Conservation (phyloP, 164 flowering plant species). For the Annona squamosa region DNA sequence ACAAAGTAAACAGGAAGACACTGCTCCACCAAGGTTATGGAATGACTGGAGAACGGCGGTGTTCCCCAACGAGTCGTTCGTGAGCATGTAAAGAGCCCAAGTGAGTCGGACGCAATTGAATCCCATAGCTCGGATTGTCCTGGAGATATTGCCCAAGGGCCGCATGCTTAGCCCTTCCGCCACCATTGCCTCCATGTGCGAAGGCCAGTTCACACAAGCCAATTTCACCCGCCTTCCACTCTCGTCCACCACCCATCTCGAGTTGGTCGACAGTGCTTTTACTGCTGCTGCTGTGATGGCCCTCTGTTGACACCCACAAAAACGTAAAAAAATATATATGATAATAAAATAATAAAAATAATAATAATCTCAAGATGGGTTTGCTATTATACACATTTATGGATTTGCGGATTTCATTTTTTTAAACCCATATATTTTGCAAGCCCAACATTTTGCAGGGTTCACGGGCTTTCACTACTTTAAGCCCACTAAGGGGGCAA, state of each 20-base stretch:
- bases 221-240: constrained; percentile 37
- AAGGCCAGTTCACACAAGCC: constrained; percentile 45
- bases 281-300: neutral
- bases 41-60: constrained; percentile 23
- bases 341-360: no score
- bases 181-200: constrained; percentile 36
- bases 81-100: constrained; percentile 40
- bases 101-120: constrained; percentile 53
- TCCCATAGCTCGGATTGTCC: constrained; percentile 20
- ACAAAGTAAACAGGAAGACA: no score
- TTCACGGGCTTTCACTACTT: no score
- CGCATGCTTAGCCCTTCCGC: constrained; percentile 41
- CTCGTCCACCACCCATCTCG: constrained; percentile 37
- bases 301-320: no score
- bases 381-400: no score
- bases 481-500: no score
- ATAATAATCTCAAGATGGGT: no score
- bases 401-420: no score
- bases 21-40: neutral
- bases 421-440: no score
- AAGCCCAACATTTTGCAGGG: no score
- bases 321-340: no score
- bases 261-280: constrained; percentile 29
- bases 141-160: constrained; percentile 27
- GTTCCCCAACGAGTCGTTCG: constrained; percentile 9